A percentile compares a stretch with the other conserved stretches of the same genome.
These are phyloP conservation scores for Gossypium lobatum DNA, from an alignment of 441 rosid genomes.

Conservation along the genomic window DNA sequence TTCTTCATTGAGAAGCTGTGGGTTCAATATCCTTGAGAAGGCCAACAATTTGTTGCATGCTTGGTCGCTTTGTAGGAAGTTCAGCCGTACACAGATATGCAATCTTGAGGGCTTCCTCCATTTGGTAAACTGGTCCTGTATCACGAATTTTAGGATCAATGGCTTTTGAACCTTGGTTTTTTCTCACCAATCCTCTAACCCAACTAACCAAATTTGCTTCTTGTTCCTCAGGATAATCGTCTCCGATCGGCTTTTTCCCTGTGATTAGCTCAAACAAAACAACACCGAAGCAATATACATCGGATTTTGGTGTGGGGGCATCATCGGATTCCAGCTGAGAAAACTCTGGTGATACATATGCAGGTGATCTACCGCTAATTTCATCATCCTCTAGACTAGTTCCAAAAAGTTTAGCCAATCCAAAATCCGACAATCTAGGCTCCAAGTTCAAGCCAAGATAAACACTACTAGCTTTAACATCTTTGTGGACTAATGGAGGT, in stretches of 20 bases:
- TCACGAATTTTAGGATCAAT: conserved; percentile 70
- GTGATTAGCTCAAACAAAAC: conserved; percentile 78
- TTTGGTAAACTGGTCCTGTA: conserved; percentile 53
- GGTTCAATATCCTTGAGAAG: conserved; percentile 91
- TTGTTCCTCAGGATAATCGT: conserved; percentile 61
- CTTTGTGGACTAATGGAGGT: conserved; percentile 77
- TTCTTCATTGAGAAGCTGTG: conserved; percentile 29
- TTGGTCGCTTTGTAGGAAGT: conserved; percentile 77
- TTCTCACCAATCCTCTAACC: conserved; percentile 69
- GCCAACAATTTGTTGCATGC: conserved; percentile 94
- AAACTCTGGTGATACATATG: conserved; percentile 82
- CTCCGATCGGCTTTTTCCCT: conserved; percentile 64
- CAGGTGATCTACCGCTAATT: conserved; percentile 62
- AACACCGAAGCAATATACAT: conserved; percentile 86
- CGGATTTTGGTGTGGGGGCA: conserved; percentile 65
- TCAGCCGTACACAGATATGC: conserved; percentile 91
- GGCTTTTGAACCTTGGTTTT: conserved; percentile 52
- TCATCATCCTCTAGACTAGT: conserved; percentile 68
- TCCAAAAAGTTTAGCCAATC: conserved; percentile 78
- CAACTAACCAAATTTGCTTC: conserved; percentile 54
- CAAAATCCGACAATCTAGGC: conserved; percentile 85
- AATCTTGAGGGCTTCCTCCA: conserved; percentile 85
- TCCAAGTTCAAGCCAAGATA: conserved; percentile 75
- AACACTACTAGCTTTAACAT: conserved; percentile 81
- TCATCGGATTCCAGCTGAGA: conserved; percentile 46